A percentile compares a stretch with the other conserved stretches of the same genome.
These are phyloP conservation scores for Psidium friedrichsthalianum DNA, from an alignment of 345 rosid genomes.

Conservation along the genomic window DNA sequence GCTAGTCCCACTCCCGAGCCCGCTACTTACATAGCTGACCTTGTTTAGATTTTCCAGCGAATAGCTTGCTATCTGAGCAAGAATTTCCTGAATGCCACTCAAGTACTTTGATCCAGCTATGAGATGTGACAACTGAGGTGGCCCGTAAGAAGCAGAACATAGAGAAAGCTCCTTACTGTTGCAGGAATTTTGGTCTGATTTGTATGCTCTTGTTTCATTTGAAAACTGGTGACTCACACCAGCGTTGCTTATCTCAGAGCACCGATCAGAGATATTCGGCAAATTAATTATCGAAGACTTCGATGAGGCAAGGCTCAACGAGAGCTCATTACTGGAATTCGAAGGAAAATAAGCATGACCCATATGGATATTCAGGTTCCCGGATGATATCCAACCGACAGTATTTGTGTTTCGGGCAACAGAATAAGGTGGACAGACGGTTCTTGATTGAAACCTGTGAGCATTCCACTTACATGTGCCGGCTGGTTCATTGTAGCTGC, in stretches of 20 bases:
- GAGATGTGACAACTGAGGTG: constrained; percentile 27
- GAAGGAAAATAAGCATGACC: constrained; percentile 17
- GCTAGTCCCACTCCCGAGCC: constrained; percentile 10
- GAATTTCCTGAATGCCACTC: constrained; percentile 67
- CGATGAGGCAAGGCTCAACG: constrained; percentile 65
- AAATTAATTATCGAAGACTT: constrained; percentile 18
- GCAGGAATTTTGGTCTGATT: constrained; percentile 48
- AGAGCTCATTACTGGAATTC: constrained; percentile 43
- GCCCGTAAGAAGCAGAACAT: constrained; percentile 19
- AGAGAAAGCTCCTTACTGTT: constrained; percentile 42
- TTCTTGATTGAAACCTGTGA: constrained; percentile 8
- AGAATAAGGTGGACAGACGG: neutral
- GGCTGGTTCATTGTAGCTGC: constrained; percentile 19
- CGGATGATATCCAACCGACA: constrained; percentile 28
- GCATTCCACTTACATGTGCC: constrained; percentile 19
- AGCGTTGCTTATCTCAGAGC: constrained; percentile 34
- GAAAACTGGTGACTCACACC: constrained; percentile 19
- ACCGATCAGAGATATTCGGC: constrained; percentile 35
- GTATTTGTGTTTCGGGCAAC: constrained; percentile 16
- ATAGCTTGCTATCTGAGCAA: constrained; percentile 67
- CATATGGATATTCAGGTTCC: constrained; percentile 16
- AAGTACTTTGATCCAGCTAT: constrained; percentile 64
- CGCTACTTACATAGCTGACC: constrained; percentile 14
- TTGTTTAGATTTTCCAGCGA: constrained; percentile 48
- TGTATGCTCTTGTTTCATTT: constrained; percentile 19